These are phyloP conservation scores for Dactylellina leptospora DNA, from an alignment of 2,329 filamentous ascomycete species.

Conservation along the genomic window DNA sequence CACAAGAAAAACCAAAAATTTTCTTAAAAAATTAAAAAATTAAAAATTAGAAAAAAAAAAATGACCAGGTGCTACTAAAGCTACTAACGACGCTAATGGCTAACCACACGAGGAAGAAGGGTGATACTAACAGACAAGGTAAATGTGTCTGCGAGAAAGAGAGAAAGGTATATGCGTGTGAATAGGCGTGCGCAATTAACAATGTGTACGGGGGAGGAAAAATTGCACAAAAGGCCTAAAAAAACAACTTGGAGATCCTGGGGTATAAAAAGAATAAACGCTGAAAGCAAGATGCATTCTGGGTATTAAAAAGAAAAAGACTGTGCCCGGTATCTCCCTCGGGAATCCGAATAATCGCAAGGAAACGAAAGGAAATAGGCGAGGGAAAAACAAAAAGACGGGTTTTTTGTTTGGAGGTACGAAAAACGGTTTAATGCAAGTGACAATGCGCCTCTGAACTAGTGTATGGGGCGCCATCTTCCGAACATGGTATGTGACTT, in stretches of 20 bases:
- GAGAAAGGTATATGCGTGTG: no score
- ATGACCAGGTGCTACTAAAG: no score
- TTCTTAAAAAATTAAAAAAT: not conserved
- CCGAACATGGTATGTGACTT: slow-evolving; percentile 11
- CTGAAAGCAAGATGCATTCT: slow-evolving; percentile 1
- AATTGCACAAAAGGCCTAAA: not conserved
- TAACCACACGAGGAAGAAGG: no score
- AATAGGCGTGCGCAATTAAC: slow-evolving; percentile 6
- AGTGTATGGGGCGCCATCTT: not conserved
- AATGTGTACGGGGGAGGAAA: not conserved
- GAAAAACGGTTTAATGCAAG: slow-evolving; percentile 30
- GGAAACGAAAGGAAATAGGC: slow-evolving; percentile 17
- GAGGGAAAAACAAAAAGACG: not conserved
- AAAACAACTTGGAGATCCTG: slow-evolving; percentile 1
- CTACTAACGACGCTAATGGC: no score
- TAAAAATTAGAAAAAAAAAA: not conserved
- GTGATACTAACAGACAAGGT: no score
- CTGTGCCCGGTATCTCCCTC: slow-evolving; percentile 13
- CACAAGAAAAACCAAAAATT: not conserved
- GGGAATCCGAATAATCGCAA: slow-evolving; percentile 33
- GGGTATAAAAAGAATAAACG: slow-evolving; percentile 17
- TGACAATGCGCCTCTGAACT: slow-evolving; percentile 3
- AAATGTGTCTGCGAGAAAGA: no score
- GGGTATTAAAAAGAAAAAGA: slow-evolving; percentile 25
- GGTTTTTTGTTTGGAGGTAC: not conserved